phyloP scores from a whole-genome alignment of 169 alveolate genomes.

The Plasmodium adleri region DNA sequence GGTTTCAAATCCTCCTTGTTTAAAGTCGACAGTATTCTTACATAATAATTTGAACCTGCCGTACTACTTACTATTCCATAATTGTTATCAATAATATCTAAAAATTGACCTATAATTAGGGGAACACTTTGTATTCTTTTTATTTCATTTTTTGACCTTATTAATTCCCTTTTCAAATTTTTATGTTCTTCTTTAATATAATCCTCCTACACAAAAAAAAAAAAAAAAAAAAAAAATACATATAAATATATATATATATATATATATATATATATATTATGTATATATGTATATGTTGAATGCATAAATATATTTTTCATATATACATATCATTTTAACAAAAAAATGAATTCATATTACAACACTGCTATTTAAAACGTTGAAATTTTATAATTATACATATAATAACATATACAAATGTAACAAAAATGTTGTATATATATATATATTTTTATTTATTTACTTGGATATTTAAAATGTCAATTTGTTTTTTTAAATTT shows the following conservation, averaged over 20 bases:
- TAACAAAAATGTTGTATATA: background rate
- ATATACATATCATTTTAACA: too few relatives aligned
- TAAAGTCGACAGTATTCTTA: conserved; percentile 97
- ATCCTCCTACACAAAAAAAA: conserved; percentile 88
- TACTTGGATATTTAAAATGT: conserved; percentile 62
- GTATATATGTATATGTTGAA: background rate
- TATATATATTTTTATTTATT: conserved; percentile 3
- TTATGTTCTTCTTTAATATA: conserved; percentile 98
- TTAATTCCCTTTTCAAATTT: conserved; percentile 96
- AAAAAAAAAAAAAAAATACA: too few relatives aligned
- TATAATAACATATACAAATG: too few relatives aligned
- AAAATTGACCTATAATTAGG: conserved; percentile 98
- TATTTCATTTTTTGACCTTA: conserved; percentile 97
- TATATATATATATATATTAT: background rate
- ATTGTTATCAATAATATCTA: conserved; percentile 97
- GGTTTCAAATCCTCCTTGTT: conserved; percentile 98
- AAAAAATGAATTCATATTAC: too few relatives aligned
- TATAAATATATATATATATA: background rate
- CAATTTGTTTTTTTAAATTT: conserved; percentile 68
- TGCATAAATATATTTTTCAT: too few relatives aligned
- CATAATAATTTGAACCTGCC: conserved; percentile 98
- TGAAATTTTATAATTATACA: too few relatives aligned
- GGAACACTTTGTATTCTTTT: conserved; percentile 98
- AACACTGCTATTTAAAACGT: too few relatives aligned
- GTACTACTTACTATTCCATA: conserved; percentile 98